Percentiles rank a stretch among this genome's conserved stretches.
phyloP scores from a whole-genome alignment of 164 flowering plant species.

The Sextonia rubra region DNA sequence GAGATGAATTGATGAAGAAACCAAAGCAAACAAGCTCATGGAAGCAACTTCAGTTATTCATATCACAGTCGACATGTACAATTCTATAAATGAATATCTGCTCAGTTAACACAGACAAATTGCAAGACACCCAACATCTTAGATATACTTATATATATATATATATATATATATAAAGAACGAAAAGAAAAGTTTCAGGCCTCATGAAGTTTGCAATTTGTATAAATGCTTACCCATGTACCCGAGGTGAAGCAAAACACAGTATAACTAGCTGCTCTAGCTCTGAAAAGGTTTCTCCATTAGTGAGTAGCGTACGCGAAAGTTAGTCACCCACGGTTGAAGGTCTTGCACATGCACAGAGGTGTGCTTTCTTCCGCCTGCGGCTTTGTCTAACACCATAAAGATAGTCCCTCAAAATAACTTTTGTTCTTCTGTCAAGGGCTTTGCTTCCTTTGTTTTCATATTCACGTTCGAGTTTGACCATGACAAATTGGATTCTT shows the following conservation, averaged over 20 bases:
- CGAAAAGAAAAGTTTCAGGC: background rate
- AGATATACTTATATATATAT: slow-evolving; percentile 1
- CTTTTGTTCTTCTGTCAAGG: slow-evolving; percentile 32
- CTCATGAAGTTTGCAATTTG: background rate
- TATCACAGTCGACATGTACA: slow-evolving; percentile 9
- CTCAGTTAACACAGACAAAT: background rate
- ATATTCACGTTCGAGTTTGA: slow-evolving; percentile 58
- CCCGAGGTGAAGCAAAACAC: no score
- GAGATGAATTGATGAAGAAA: background rate
- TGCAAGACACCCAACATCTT: background rate
- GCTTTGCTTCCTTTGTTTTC: slow-evolving; percentile 33
- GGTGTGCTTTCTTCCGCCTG: slow-evolving; percentile 40
- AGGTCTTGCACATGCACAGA: slow-evolving; percentile 58
- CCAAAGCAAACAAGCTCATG: slow-evolving; percentile 2
- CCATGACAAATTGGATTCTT: slow-evolving; percentile 53
- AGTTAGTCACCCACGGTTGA: slow-evolving; percentile 29
- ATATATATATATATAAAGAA: background rate
- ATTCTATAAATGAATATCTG: background rate
- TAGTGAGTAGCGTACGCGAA: background rate
- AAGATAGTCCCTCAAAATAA: slow-evolving; percentile 57
- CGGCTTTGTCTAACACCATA: slow-evolving; percentile 30
- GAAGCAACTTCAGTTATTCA: slow-evolving; percentile 4
- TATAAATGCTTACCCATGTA: background rate
- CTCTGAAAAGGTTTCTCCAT: background rate
- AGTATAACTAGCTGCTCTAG: background rate